These are phyloP conservation scores for Globisporangium acanthophoron DNA, from an alignment of 352 stramenopile genomes.

Conservation along the genomic window DNA sequence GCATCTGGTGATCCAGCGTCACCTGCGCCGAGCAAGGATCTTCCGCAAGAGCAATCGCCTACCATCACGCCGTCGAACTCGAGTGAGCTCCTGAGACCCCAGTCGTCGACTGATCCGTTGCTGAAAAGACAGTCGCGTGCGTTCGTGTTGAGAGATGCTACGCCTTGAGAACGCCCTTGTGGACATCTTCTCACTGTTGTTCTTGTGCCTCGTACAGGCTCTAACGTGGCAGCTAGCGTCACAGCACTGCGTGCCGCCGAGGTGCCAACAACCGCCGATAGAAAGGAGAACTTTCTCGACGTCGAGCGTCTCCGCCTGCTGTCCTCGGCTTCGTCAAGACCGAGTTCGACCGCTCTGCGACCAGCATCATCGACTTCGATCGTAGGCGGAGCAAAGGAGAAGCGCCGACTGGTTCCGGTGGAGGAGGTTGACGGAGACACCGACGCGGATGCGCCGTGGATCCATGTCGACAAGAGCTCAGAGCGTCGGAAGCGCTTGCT, in stretches of 20 bases:
- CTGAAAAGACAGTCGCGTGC: slow-evolving; percentile 4
- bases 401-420: slow-evolving; percentile 18
- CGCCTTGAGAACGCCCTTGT: background rate
- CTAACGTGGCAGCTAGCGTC: background rate
- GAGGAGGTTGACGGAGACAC: slow-evolving; percentile 13
- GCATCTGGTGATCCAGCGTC: background rate
- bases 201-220: background rate
- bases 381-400: slow-evolving; percentile 14
- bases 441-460: slow-evolving; percentile 16
- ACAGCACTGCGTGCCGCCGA: background rate
- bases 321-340: slow-evolving; percentile 24
- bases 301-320: slow-evolving; percentile 26
- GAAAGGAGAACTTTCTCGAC: slow-evolving; percentile 20
- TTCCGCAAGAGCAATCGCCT: background rate
- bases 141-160: background rate
- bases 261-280: slow-evolving; percentile 4
- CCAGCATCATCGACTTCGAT: slow-evolving; percentile 15
- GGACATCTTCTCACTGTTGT: background rate
- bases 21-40: background rate
- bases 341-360: slow-evolving; percentile 16
- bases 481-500: slow-evolving; percentile 22
- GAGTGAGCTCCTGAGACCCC: background rate
- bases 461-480: slow-evolving; percentile 29
- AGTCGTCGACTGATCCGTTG: background rate
- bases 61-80: slow-evolving; percentile 2